Percentiles rank a stretch among this genome's conserved stretches.
Conservation (phyloP, 257 asterid genomes). For the Gentiana straminea region DNA sequence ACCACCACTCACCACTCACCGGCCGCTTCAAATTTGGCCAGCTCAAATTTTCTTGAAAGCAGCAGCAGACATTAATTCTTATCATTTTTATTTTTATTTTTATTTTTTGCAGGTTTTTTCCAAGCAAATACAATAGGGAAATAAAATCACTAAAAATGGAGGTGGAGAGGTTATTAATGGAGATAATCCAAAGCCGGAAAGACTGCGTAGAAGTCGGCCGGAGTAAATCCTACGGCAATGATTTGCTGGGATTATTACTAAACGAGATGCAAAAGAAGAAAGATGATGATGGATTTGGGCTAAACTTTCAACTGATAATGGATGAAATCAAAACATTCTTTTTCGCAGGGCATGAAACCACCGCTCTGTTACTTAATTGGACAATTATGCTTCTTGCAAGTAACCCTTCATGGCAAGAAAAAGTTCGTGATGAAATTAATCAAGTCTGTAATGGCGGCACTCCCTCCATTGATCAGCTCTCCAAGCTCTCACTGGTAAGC, state of each 20-base stretch:
- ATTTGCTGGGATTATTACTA: constrained; percentile 62
- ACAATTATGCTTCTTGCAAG: constrained; percentile 77
- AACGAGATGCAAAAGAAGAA: constrained; percentile 68
- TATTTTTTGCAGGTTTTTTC: constrained; percentile 42
- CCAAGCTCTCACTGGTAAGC: constrained; percentile 64
- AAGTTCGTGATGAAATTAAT: constrained; percentile 47
- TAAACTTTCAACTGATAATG: constrained; percentile 72
- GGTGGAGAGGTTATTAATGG: constrained; percentile 76
- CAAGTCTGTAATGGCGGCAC: constrained; percentile 43
- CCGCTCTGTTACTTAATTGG: constrained; percentile 86
- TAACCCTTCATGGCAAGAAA: constrained; percentile 71
- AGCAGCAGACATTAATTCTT: too few species aligned
- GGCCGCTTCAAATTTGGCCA: neutral
- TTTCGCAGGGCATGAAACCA: constrained; percentile 94
- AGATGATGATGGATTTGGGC: constrained; percentile 32
- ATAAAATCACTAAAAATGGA: constrained; percentile 63
- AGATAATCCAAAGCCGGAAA: constrained; percentile 71
- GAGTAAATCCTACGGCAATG: constrained; percentile 64
- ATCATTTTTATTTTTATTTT: neutral
- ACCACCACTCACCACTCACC: too few species aligned
- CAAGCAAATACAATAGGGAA: constrained; percentile 85
- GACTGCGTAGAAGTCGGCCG: constrained; percentile 72
- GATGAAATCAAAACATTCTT: constrained; percentile 95
- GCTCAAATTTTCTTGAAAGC: too few species aligned
- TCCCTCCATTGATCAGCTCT: constrained; percentile 55